Conservation (phyloP, 2,329 filamentous ascomycete genomes). For the Metarhizium brunneum region DNA sequence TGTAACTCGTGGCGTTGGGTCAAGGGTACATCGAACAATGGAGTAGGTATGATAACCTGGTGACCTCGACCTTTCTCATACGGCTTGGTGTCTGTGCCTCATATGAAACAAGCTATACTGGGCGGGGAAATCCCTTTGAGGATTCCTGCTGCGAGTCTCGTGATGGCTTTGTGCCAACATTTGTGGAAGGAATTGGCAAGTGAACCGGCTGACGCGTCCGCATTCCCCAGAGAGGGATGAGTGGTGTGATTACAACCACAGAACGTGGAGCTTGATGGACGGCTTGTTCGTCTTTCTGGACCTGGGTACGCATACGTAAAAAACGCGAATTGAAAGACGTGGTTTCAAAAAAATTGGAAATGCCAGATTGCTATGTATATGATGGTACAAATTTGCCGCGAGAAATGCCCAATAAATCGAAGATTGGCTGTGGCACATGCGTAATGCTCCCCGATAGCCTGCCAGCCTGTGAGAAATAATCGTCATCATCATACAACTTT, state of each 20-base stretch:
- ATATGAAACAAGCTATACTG: neutral
- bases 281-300: no score
- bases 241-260: no score
- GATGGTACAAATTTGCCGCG: neutral
- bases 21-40: neutral
- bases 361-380: slow-evolving; percentile 1
- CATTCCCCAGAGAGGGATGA: no score
- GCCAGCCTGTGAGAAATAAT: neutral
- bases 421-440: neutral
- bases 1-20: slow-evolving; percentile 3
- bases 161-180: no score
- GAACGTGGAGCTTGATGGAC: no score
- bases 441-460: neutral
- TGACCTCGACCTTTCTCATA: neutral
- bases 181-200: no score
- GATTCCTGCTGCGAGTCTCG: no score
- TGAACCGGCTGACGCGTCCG: no score
- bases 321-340: no score
- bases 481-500: neutral
- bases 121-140: no score
- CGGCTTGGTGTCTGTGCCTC: neutral
- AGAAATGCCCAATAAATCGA: neutral
- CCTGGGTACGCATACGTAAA: no score
- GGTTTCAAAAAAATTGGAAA: neutral
- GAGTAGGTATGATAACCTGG: neutral